Evolutionary conservation across 2,329 filamentous ascomycete species (phyloP).

Genomic region (Scytalidium lignicola): DNA sequence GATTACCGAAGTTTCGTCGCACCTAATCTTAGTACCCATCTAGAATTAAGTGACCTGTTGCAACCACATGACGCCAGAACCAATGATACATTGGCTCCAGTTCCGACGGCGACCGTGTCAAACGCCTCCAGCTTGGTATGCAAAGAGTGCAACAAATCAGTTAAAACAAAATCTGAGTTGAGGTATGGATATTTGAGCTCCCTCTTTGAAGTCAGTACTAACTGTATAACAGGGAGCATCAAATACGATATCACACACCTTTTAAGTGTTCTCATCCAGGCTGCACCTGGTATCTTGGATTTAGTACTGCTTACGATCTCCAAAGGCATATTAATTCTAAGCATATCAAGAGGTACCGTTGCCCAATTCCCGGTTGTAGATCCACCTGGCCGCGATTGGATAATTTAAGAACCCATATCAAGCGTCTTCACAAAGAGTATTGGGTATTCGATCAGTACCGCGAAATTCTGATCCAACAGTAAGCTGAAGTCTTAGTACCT

Average conservation of each 20-base stretch:
- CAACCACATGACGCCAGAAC: no score
- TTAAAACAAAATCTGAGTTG: background rate
- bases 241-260: conserved; percentile 63
- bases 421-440: conserved; percentile 71
- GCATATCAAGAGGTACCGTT: conserved; percentile 60
- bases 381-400: conserved; percentile 72
- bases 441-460: no score
- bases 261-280: conserved; percentile 52
- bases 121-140: background rate
- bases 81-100: background rate
- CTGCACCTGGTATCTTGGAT: conserved; percentile 50
- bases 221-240: conserved; percentile 63
- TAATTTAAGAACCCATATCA: conserved; percentile 80
- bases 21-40: no score
- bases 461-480: no score
- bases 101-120: background rate
- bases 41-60: no score
- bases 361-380: conserved; percentile 50
- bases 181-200: background rate
- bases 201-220: background rate
- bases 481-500: no score
- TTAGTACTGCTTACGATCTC: conserved; percentile 76
- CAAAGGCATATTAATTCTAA: conserved; percentile 72
- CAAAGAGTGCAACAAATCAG: background rate
- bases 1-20: conserved; percentile 21